Conservation (phyloP, 495 filamentous ascomycete species). For the Rhypophila decipiens region DNA sequence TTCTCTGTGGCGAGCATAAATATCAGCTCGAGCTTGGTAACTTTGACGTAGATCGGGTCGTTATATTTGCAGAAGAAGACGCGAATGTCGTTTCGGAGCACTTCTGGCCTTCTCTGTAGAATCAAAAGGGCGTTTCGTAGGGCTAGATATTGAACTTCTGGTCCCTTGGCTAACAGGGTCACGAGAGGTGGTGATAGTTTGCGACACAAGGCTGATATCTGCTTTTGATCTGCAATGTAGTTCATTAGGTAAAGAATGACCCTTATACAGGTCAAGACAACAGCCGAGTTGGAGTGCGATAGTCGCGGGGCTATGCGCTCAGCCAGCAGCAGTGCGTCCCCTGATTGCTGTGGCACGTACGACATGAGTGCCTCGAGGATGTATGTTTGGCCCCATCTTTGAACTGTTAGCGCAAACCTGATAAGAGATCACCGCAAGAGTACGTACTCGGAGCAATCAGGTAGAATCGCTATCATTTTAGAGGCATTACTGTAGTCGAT, state of each 20-base stretch:
- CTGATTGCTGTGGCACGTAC: slow-evolving; percentile 87
- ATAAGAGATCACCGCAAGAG: neutral
- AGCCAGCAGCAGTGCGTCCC: slow-evolving; percentile 81
- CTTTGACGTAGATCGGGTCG: slow-evolving; percentile 98
- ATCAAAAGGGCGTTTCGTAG: slow-evolving; percentile 92
- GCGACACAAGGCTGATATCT: slow-evolving; percentile 79
- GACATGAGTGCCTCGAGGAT: slow-evolving; percentile 98
- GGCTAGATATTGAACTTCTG: slow-evolving; percentile 95
- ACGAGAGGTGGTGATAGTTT: slow-evolving; percentile 95
- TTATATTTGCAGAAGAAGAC: slow-evolving; percentile 99
- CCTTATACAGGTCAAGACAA: slow-evolving; percentile 91
- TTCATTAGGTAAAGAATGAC: slow-evolving; percentile 98
- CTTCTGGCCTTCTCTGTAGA: slow-evolving; percentile 86
- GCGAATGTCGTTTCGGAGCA: slow-evolving; percentile 91
- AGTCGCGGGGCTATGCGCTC: slow-evolving; percentile 90
- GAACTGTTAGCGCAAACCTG: slow-evolving; percentile 17
- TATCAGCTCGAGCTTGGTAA: slow-evolving; percentile 96
- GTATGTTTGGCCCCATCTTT: slow-evolving; percentile 97
- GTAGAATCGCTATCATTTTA: slow-evolving; percentile 92
- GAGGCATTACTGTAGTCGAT: slow-evolving; percentile 97
- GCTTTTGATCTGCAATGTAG: slow-evolving; percentile 91
- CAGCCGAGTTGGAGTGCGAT: slow-evolving; percentile 92
- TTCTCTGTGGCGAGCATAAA: slow-evolving; percentile 97
- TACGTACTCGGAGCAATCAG: slow-evolving; percentile 95
- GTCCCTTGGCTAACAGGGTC: slow-evolving; percentile 89